These are phyloP conservation scores for Scheffersomyces segobiensis DNA, from an alignment of 1,139 yeast species.

Conservation along the genomic window DNA sequence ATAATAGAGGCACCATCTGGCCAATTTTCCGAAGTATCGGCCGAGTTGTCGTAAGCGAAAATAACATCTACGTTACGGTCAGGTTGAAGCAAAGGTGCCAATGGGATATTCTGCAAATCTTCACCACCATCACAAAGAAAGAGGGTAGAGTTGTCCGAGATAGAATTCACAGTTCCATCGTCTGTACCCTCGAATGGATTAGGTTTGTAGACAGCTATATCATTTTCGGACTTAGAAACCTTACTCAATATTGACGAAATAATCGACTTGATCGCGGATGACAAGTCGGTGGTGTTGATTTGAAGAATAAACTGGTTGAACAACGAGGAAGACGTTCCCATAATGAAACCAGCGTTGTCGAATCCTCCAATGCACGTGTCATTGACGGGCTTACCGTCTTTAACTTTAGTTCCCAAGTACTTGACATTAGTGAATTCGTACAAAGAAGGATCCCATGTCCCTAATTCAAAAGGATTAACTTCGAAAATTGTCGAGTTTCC, in stretches of 20 bases:
- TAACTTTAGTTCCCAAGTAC: constrained; percentile 70
- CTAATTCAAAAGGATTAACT: constrained; percentile 79
- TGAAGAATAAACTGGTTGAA: constrained; percentile 31
- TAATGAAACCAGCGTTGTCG: constrained; percentile 46
- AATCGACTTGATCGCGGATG: constrained; percentile 15
- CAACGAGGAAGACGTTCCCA: constrained; percentile 48
- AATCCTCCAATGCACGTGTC: constrained; percentile 33
- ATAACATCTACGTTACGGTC: constrained; percentile 27
- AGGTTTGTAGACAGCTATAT: constrained; percentile 24
- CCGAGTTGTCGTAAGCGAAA: constrained; percentile 33
- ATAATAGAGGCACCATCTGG: constrained; percentile 38
- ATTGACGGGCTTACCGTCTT: constrained; percentile 52
- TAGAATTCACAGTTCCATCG: constrained; percentile 12
- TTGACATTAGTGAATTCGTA: constrained; percentile 65
- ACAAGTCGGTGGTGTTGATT: constrained; percentile 22
- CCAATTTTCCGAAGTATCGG: constrained; percentile 27
- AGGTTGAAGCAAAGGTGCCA: constrained; percentile 27
- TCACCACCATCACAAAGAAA: constrained; percentile 34
- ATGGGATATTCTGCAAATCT: constrained; percentile 31
- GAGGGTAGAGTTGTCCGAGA: constrained; percentile 19
- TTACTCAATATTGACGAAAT: constrained; percentile 15
- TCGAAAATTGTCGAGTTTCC: constrained; percentile 77
- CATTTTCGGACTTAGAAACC: constrained; percentile 16
- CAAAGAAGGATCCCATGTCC: constrained; percentile 84
- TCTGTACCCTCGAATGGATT: constrained; percentile 21